Conservation (phyloP, 2,329 filamentous ascomycete genomes). For the Hymenoscyphus salicellus region DNA sequence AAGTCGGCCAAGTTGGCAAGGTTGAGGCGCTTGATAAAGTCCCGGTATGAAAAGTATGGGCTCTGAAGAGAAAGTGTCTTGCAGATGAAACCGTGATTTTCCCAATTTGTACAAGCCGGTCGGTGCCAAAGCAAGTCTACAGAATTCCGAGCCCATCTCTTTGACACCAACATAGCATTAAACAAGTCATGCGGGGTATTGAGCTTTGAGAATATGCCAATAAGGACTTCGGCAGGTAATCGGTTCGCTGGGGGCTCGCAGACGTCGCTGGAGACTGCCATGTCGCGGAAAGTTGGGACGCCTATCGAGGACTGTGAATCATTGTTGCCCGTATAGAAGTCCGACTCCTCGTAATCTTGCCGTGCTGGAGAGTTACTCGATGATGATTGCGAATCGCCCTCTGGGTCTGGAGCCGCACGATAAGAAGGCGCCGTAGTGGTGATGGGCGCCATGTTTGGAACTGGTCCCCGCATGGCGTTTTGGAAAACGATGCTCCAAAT, state of each 20-base stretch:
- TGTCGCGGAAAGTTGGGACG: conserved; percentile 72
- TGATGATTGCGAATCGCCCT: conserved; percentile 37
- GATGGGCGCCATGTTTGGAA: conserved; percentile 27
- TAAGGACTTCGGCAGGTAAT: conserved; percentile 90
- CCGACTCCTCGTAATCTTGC: conserved; percentile 84
- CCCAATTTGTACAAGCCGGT: conserved; percentile 84
- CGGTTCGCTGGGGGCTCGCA: conserved; percentile 77
- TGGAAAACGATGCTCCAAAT: neutral
- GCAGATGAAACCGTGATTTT: conserved; percentile 76
- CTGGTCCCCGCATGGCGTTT: conserved; percentile 29
- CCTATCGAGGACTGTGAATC: conserved; percentile 92
- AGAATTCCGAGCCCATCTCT: conserved; percentile 86
- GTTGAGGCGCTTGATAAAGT: conserved; percentile 90
- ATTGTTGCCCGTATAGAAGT: conserved; percentile 85
- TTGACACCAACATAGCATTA: conserved; percentile 90
- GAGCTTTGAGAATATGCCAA: conserved; percentile 85
- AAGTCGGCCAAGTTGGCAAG: conserved; percentile 71
- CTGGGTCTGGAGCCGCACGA: conserved; percentile 31
- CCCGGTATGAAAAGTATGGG: conserved; percentile 85
- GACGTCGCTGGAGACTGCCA: conserved; percentile 64
- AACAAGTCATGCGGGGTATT: conserved; percentile 72
- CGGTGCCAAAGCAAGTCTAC: conserved; percentile 95
- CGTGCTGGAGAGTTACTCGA: conserved; percentile 73
- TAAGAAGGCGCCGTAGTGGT: conserved; percentile 23
- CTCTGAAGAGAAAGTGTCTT: conserved; percentile 66